Percentiles rank a stretch among this genome's conserved stretches.
Conservation (phyloP, 805 yeast species). For the Maudiozyma saulgeensis region DNA sequence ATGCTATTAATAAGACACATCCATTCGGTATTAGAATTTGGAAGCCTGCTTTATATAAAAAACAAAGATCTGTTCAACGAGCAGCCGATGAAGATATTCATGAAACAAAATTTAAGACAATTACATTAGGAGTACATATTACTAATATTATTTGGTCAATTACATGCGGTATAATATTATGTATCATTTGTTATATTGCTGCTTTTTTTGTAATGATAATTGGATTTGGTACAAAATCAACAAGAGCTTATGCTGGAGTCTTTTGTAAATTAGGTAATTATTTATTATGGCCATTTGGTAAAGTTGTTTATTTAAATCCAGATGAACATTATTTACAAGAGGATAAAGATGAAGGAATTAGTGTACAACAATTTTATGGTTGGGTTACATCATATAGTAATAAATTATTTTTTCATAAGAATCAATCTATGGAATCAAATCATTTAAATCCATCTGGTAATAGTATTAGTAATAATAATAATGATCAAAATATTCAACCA, state of each 20-base stretch:
- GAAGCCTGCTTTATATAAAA: constrained; percentile 96
- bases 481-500: not conserved
- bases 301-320: constrained; percentile 64
- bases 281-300: constrained; percentile 80
- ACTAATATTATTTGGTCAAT: constrained; percentile 68
- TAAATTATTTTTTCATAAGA: constrained; percentile 58
- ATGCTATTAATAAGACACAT: constrained; percentile 92
- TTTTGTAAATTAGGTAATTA: constrained; percentile 59
- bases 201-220: constrained; percentile 35
- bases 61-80: constrained; percentile 79
- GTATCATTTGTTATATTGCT: constrained; percentile 36
- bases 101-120: constrained; percentile 48
- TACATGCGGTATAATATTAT: constrained; percentile 60
- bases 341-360: constrained; percentile 82
- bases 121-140: constrained; percentile 51
- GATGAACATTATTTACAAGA: constrained; percentile 77
- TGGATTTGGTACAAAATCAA: constrained; percentile 35
- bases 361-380: constrained; percentile 71
- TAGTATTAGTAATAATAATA: not conserved
- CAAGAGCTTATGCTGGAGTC: constrained; percentile 53
- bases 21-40: constrained; percentile 98
- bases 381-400: constrained; percentile 77
- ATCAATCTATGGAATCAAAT: constrained; percentile 14
- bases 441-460: constrained; percentile 5
- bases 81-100: constrained; percentile 93